phyloP scores from a whole-genome alignment of 176 grass and related monocot species.

The Melocanna baccifera region DNA sequence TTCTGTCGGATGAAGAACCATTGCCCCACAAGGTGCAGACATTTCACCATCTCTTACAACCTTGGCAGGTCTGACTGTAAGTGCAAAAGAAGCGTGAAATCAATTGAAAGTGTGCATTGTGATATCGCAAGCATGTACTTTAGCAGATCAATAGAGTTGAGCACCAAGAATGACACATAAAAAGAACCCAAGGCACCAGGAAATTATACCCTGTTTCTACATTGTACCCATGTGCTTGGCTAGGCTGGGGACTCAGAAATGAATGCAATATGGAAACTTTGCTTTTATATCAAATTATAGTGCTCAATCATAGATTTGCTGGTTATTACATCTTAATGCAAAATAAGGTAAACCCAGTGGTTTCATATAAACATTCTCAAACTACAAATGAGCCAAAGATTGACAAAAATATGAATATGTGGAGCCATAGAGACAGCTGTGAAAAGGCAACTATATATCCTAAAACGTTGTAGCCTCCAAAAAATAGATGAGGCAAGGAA shows the following conservation, averaged over 20 bases:
- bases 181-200: background rate
- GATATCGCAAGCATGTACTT: background rate
- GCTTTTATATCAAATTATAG: background rate
- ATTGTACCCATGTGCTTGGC: background rate
- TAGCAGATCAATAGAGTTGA: background rate
- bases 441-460: too few species aligned
- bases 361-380: background rate
- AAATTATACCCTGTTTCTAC: background rate
- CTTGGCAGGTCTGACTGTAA: slow-evolving; percentile 51
- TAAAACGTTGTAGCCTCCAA: background rate
- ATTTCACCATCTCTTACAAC: slow-evolving; percentile 53
- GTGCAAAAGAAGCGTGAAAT: slow-evolving; percentile 5
- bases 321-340: background rate
- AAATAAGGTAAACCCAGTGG: background rate
- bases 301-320: background rate
- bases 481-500: background rate
- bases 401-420: background rate
- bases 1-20: slow-evolving; percentile 35
- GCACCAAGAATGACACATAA: background rate
- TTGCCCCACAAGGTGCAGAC: slow-evolving; percentile 43
- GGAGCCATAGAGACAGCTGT: background rate
- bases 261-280: background rate
- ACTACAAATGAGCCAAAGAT: background rate
- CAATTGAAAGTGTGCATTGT: background rate
- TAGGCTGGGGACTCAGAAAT: background rate